A percentile compares a stretch with the other conserved stretches of the same genome.
These are phyloP conservation scores for Anisodus tanguticus DNA, from an alignment of 257 asterid species.

Conservation along the genomic window DNA sequence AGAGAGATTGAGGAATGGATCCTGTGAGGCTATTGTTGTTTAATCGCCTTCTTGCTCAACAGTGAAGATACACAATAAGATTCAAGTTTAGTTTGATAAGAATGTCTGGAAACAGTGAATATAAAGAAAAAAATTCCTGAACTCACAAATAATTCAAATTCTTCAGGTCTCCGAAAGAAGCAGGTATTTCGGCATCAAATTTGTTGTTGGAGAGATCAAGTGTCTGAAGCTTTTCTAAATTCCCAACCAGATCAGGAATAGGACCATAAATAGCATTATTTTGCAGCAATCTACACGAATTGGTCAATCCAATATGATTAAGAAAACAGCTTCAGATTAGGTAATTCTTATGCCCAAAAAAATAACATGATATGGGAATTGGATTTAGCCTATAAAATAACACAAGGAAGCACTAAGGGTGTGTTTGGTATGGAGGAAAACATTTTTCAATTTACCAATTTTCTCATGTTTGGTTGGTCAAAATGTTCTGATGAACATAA, in stretches of 20 bases:
- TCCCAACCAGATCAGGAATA: constrained; percentile 76
- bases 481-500: too few species aligned
- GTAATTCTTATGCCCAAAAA: not conserved
- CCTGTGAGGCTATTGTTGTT: constrained; percentile 81
- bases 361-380: not conserved
- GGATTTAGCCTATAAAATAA: not conserved
- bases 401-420: not conserved
- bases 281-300: constrained; percentile 73
- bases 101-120: not conserved
- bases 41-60: constrained; percentile 78
- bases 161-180: constrained; percentile 66
- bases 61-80: constrained; percentile 25
- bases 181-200: constrained; percentile 69
- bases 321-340: not conserved
- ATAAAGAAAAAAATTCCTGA: constrained; percentile 7
- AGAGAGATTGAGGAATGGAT: constrained; percentile 39
- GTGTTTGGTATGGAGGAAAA: too few species aligned
- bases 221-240: constrained; percentile 72
- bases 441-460: too few species aligned
- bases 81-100: constrained; percentile 22
- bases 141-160: constrained; percentile 92
- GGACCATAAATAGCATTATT: constrained; percentile 82
- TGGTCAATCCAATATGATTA: not conserved
- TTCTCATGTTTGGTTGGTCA: too few species aligned
- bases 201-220: constrained; percentile 87